These are phyloP conservation scores for Licmophora abbreviata DNA, from an alignment of 108 stramenopile genomes.

Conservation along the genomic window DNA sequence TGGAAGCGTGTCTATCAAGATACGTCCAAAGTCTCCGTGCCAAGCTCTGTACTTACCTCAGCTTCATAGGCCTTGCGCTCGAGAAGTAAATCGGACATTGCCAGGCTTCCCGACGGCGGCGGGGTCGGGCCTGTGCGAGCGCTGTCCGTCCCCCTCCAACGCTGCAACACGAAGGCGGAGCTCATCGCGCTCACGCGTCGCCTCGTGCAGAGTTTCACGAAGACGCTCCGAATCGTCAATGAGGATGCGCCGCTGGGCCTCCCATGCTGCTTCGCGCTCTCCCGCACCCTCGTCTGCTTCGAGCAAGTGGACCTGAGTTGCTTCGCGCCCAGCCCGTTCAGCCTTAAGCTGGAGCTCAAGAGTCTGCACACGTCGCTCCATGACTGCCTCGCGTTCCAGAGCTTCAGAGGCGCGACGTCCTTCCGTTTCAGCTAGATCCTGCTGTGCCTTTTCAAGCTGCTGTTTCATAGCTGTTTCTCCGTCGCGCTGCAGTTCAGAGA, in stretches of 20 bases:
- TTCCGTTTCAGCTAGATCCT: conserved; percentile 75
- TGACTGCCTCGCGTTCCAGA: conserved; percentile 77
- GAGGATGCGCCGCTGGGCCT: conserved; percentile 76
- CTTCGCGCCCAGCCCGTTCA: conserved; percentile 75
- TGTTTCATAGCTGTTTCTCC: conserved; percentile 60
- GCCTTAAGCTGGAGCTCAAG: conserved; percentile 78
- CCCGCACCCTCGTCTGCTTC: conserved; percentile 73
- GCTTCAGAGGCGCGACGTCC: conserved; percentile 79
- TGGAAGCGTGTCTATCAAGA: neutral
- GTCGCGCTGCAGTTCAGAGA: conserved; percentile 55
- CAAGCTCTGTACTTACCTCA: conserved; percentile 33
- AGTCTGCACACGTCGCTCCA: conserved; percentile 58
- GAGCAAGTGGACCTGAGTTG: conserved; percentile 63
- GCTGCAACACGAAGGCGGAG: conserved; percentile 63
- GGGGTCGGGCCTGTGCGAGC: conserved; percentile 10
- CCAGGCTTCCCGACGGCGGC: conserved; percentile 37
- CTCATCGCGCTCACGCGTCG: conserved; percentile 64
- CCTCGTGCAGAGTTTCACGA: conserved; percentile 53
- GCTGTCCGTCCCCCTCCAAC: conserved; percentile 16
- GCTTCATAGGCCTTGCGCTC: conserved; percentile 85
- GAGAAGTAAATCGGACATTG: conserved; percentile 53
- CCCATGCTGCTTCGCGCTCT: conserved; percentile 83
- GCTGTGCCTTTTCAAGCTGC: conserved; percentile 64
- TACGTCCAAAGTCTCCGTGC: neutral
- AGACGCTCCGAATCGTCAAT: conserved; percentile 77